Base-by-base conservation (phyloP, 179 eudicot species). In the Pouteria campechiana region DNA sequence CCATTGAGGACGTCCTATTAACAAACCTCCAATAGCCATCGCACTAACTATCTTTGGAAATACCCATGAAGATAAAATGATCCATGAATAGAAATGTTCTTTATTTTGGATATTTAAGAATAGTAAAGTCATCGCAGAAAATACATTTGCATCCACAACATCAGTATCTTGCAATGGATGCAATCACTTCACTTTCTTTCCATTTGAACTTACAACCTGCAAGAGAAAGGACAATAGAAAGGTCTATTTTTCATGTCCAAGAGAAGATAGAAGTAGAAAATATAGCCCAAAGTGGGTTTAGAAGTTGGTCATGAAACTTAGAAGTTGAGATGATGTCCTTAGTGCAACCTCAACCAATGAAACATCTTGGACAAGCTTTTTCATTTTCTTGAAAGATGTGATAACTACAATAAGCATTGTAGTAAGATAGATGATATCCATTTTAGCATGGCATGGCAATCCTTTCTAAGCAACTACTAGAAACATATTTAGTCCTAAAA, bases 361-460 rank as follows among this genome's bases (percentile, higher is more conserved):
- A 25, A 30, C 51, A 42, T 85, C 89, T 46, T 58, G 69, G 9
- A 83, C 63, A 36, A 89, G 86, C 64, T 63, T 79, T 75, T 74
- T 85, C 81, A 81, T 60, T 67, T 76, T 81, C 63, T 65, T 78
- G 41, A 89, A 89, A 50, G 97, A 78, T 38, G 86, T 77, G 59
- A 89, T 65, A 47, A 85, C 64, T 3, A 73, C 65, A 39, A 89
- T 60, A 38, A 89, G 74, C 60, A 89, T 95, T 89, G 95, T 83
- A 81, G 49, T 37, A 48, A 58, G 48, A 16, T 46, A n/a, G 14
- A 41, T 38, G 39, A 25, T 46, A 41, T 28, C 46, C 38, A 35
- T 17, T 52, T 46, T n/a, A n/a, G n/a, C n/a, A n/a, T n/a, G n/a
- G n/a, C n/a, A n/a, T n/a, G n/a, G n/a, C n/a, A n/a, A n/a, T n/a